Base-by-base conservation (phyloP, 768 basidiomycete species). In the Termitomyces eurrhizus region DNA sequence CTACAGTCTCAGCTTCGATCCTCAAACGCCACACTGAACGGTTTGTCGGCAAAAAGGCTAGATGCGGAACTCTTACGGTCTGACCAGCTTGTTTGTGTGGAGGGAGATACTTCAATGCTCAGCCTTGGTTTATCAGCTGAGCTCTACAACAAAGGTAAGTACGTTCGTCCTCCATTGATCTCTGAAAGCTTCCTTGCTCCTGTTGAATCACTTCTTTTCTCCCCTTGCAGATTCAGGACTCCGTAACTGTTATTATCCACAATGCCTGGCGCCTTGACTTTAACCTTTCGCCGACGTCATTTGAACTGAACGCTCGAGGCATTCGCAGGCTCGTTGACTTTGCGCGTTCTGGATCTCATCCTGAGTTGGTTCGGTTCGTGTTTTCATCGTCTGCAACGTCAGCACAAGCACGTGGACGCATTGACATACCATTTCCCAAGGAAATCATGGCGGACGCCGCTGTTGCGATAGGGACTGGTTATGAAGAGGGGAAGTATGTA, bases 401-500 rank as follows among this genome's bases (percentile, higher is more conserved):
- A 29, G 29, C 29, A 29, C 29, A 29, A 29, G 29, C 2, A 4
- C 4, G 4, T 29, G 29, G 29, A 4, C 29, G 4, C 29, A 2
- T 29, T 35, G 64, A 68, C 4, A 73, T 69, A 1, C 69, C 67
- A 5, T 73, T 74, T 62, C 75, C 76, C 1, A 76, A 80, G 58
- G 73, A 73, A 26, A 65, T 72, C 0, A 50, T 73, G 1, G 61
- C 65, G 0, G 70, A 78, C 26, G 66, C 77, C 0, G 58, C 63
- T 4, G 63, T 73, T 18, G 75, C 78, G 0, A 54, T 73, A 4
- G 78, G 78, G 1, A 62, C 57, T 14, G 83, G 82, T 0, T 83
- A 83, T 52, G 73, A 77, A 11, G 80, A 81, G 59, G 67, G 72
- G 0, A 84, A 84, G 65, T 82, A 77, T 60, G 61, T 75, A 3